Conservation (phyloP, 2,329 filamentous ascomycete species). For the Calonectria montana region DNA sequence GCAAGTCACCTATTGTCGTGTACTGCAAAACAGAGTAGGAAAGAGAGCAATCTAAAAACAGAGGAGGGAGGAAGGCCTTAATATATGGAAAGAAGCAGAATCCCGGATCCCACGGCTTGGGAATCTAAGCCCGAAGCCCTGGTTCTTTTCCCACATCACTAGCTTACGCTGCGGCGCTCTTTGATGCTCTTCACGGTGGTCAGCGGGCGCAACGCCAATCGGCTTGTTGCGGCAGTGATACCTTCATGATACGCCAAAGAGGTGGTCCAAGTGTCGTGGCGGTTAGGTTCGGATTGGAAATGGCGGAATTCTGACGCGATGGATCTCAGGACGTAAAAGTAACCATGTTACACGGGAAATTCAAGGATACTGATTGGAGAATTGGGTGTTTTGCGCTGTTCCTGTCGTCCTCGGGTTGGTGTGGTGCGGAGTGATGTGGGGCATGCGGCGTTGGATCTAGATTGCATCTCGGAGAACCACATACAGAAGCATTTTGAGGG, state of each 20-base stretch:
- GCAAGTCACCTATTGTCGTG: slow-evolving; percentile 13
- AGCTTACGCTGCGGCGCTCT: neutral
- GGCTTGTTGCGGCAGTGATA: slow-evolving; percentile 44
- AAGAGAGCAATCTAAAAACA: neutral
- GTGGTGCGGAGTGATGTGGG: neutral
- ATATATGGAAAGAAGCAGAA: neutral
- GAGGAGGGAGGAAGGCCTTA: neutral
- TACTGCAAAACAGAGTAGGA: neutral
- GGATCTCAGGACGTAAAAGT: slow-evolving; percentile 1
- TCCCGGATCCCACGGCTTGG: neutral
- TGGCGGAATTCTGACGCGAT: slow-evolving; percentile 40
- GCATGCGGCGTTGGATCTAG: slow-evolving; percentile 1
- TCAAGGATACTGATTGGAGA: slow-evolving; percentile 30
- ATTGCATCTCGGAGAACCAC: neutral
- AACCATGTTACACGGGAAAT: slow-evolving; percentile 25
- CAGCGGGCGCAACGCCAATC: slow-evolving; percentile 35
- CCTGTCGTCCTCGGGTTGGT: neutral
- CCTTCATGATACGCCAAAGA: slow-evolving; percentile 23
- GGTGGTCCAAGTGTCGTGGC: slow-evolving; percentile 32
- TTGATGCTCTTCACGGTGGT: slow-evolving; percentile 10
- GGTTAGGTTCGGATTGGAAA: slow-evolving; percentile 47
- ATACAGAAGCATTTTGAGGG: neutral
- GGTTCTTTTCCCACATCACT: slow-evolving; percentile 2
- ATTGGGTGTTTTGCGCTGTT: neutral
- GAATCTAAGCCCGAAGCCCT: neutral